These are phyloP conservation scores for Dothideomycetes sp. DNA, from an alignment of 2,329 filamentous ascomycete species.

Conservation along the genomic window DNA sequence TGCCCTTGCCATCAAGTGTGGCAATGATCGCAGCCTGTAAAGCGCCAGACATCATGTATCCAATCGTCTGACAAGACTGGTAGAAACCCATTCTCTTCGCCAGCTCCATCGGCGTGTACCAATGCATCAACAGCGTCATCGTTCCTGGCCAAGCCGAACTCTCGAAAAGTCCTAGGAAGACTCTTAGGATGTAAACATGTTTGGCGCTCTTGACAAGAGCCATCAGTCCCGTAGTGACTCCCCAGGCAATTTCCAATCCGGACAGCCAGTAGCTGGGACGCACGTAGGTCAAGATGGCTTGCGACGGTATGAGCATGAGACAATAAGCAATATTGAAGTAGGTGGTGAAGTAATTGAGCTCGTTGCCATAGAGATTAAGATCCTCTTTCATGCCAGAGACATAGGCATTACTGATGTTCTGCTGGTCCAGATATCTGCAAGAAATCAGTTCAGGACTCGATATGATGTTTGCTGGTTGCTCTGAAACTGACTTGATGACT, in stretches of 20 bases:
- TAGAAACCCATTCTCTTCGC: constrained; percentile 21
- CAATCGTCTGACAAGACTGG: constrained; percentile 20
- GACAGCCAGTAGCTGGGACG: constrained; percentile 27
- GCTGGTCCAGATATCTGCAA: constrained; percentile 19
- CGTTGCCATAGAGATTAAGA: constrained; percentile 20
- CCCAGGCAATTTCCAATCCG: constrained; percentile 21
- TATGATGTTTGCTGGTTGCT: background rate
- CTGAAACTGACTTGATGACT: constrained; percentile 23
- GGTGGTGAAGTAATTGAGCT: constrained; percentile 29
- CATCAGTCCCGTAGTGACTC: constrained; percentile 23
- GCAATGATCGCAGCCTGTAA: constrained; percentile 23
- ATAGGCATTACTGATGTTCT: constrained; percentile 22
- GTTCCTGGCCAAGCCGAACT: constrained; percentile 37
- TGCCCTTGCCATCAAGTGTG: constrained; percentile 25
- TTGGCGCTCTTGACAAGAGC: constrained; percentile 23
- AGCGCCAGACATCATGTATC: constrained; percentile 21
- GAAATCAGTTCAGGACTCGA: too few species aligned
- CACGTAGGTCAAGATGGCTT: constrained; percentile 32
- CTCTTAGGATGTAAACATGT: constrained; percentile 22
- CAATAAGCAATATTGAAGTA: constrained; percentile 34
- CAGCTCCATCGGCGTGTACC: constrained; percentile 22
- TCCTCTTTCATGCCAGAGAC: constrained; percentile 23
- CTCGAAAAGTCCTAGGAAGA: constrained; percentile 24
- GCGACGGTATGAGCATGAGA: constrained; percentile 32
- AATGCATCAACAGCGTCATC: constrained; percentile 33